Conservation (phyloP, 306 rosid genomes). For the Rosa lucieae region DNA sequence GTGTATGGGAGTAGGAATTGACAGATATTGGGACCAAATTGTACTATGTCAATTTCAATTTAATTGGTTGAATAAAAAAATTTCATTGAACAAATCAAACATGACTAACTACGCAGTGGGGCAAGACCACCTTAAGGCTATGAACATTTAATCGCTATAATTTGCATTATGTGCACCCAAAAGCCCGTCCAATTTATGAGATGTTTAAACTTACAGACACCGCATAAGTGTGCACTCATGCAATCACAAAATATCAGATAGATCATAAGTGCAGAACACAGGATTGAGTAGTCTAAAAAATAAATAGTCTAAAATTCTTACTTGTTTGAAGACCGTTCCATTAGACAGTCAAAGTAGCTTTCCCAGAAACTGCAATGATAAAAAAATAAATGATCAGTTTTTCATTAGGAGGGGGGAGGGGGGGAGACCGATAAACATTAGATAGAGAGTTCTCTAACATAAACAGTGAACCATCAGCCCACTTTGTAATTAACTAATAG, state of each 20-base stretch:
- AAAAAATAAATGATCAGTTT: background rate
- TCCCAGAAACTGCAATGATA: conserved; percentile 82
- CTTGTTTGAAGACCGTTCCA: conserved; percentile 90
- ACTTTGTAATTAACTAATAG: background rate
- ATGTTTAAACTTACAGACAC: background rate
- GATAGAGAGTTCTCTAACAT: background rate
- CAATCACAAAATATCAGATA: background rate
- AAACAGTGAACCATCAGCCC: background rate
- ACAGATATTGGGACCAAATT: background rate
- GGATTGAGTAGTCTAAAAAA: background rate
- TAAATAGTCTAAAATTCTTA: conserved; percentile 33
- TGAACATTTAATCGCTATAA: background rate
- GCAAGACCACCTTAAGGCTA: background rate
- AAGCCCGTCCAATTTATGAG: background rate
- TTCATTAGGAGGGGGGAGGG: background rate
- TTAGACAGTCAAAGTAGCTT: conserved; percentile 90
- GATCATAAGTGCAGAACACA: background rate
- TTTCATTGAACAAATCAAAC: background rate
- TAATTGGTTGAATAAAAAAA: background rate
- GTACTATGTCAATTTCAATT: background rate
- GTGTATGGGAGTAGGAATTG: background rate
- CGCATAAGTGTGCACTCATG: background rate
- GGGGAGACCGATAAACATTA: background rate
- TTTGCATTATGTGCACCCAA: background rate
- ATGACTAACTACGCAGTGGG: background rate